Evolutionary conservation across 495 filamentous ascomycete genomes (phyloP), one percentile per base, ranked within the genome.

Genomic region (Penicillium cinerascens): DNA sequence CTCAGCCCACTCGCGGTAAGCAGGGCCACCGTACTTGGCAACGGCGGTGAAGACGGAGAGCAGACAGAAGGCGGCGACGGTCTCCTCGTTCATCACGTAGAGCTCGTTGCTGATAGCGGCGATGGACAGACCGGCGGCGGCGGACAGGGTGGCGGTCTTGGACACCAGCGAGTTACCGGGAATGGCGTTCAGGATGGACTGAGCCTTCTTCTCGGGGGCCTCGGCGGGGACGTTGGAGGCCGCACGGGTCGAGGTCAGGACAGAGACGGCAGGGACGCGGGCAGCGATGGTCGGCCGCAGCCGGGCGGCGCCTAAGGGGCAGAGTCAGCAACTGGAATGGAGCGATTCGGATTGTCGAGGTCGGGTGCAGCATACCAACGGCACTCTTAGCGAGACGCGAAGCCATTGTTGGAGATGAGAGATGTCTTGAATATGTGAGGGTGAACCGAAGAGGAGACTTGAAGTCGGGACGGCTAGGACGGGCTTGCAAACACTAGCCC

Each of bases 41-140:
- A 96, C 80, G 46, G 84, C 90, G 63, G 75, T 87, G 84, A 95
- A 97, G 54, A 97, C 86, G 64, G 84, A 90, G 63, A 97, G 77
- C 52, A 97, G 77, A 69, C 84, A 89, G 76, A 99, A 79, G 48
- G 88, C 87, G 61, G 95, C 87, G 63, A 99, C 85, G 52, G 91
- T 82, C 79, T 99, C 95, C 79, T 97, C 92, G 77, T 97, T 99
- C 72, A 99, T 79, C 70, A 99, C 89, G 73, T 97, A 99, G 78
- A 97, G 87, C 80, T 99, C 95, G 76, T 96, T 99, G 86, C 87
- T 92, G 78, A 99, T 91, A 65, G 93, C 95, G 66, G 91, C 93
- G 64, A 96, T 81, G 60, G 89, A 91, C 55, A 92, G 67, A 78
- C 90, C 92, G 68, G 95, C 90, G 51, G 85, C 86, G 52, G 90